A percentile compares a stretch with the other conserved stretches of the same genome.
Evolutionary conservation across 2,329 filamentous ascomycete genomes (phyloP).

Genomic region (Zarea fungicola): DNA sequence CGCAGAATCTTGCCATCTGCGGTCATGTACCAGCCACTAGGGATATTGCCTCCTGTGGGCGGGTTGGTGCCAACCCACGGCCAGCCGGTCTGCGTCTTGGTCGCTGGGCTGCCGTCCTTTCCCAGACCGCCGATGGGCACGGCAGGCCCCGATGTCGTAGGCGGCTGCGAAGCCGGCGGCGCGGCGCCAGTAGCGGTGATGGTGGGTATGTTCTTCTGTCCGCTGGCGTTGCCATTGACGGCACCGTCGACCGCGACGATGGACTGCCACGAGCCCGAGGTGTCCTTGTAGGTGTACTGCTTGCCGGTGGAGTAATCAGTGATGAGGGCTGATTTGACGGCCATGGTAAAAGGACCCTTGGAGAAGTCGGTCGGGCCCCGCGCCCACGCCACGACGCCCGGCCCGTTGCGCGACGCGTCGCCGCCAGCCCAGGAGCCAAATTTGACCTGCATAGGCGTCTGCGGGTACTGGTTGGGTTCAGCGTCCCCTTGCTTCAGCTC

Average conservation of each 20-base stretch:
- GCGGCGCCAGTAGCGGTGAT: constrained; percentile 56
- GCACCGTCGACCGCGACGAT: constrained; percentile 76
- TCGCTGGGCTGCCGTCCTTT: constrained; percentile 47
- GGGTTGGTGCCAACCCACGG: constrained; percentile 60
- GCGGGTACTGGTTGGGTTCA: constrained; percentile 73
- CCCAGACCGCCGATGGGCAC: constrained; percentile 68
- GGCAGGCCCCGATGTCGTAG: constrained; percentile 55
- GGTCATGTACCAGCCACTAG: constrained; percentile 76
- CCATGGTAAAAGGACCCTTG: constrained; percentile 80
- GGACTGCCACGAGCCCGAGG: constrained; percentile 71
- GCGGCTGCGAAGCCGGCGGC: constrained; percentile 57
- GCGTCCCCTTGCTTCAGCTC: constrained; percentile 67
- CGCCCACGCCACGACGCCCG: constrained; percentile 87
- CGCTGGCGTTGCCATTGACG: constrained; percentile 63
- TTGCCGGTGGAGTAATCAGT: constrained; percentile 91
- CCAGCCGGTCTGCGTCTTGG: constrained; percentile 55
- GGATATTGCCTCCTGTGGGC: constrained; percentile 54
- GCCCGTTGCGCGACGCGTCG: constrained; percentile 64
- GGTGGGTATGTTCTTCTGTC: constrained; percentile 40
- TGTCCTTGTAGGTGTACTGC: constrained; percentile 76
- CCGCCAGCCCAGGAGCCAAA: constrained; percentile 91
- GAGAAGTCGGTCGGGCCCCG: constrained; percentile 79
- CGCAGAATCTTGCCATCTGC: constrained; percentile 74
- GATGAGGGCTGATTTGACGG: constrained; percentile 68
- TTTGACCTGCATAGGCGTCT: constrained; percentile 92